These are phyloP conservation scores for Salix suchowensis DNA, from an alignment of 345 rosid genomes.

Conservation along the genomic window DNA sequence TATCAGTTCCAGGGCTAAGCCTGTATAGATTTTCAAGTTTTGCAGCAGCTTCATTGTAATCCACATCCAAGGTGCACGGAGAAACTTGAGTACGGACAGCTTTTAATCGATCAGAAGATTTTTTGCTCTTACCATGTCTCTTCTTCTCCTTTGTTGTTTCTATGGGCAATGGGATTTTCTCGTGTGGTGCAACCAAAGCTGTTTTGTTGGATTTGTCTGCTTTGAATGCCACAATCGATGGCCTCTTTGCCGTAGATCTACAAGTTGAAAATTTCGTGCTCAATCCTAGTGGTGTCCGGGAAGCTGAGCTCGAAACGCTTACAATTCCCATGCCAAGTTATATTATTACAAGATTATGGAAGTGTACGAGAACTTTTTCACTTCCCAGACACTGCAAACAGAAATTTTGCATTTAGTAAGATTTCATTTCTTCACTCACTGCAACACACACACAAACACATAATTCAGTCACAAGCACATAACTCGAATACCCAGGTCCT, in stretches of 20 bases:
- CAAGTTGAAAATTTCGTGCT: slow-evolving; percentile 36
- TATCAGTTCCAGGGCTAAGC: slow-evolving; percentile 53
- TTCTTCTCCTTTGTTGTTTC: slow-evolving; percentile 44
- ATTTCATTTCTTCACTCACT: background rate
- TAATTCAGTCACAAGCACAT: background rate
- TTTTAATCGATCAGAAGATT: slow-evolving; percentile 23
- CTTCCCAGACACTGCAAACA: slow-evolving; percentile 27
- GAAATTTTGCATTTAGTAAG: slow-evolving; percentile 1
- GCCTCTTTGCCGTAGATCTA: slow-evolving; percentile 38
- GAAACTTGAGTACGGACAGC: slow-evolving; percentile 35
- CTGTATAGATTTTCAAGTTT: slow-evolving; percentile 77
- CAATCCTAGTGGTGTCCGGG: slow-evolving; percentile 61
- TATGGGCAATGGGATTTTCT: slow-evolving; percentile 42
- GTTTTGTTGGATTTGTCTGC: slow-evolving; percentile 47
- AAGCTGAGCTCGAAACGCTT: slow-evolving; percentile 74
- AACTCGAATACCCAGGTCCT: background rate
- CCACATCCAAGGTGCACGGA: slow-evolving; percentile 42
- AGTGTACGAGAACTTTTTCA: background rate
- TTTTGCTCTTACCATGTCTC: slow-evolving; percentile 41
- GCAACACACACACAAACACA: background rate
- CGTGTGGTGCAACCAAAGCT: slow-evolving; percentile 42
- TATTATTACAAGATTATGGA: background rate
- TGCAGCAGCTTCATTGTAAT: slow-evolving; percentile 87
- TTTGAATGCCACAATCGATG: slow-evolving; percentile 66
- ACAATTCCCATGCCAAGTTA: slow-evolving; percentile 78